Evolutionary conservation across 148 eudicot species (phyloP), one percentile per base, ranked within the genome.

Genomic region (Pouteria glomerata): DNA sequence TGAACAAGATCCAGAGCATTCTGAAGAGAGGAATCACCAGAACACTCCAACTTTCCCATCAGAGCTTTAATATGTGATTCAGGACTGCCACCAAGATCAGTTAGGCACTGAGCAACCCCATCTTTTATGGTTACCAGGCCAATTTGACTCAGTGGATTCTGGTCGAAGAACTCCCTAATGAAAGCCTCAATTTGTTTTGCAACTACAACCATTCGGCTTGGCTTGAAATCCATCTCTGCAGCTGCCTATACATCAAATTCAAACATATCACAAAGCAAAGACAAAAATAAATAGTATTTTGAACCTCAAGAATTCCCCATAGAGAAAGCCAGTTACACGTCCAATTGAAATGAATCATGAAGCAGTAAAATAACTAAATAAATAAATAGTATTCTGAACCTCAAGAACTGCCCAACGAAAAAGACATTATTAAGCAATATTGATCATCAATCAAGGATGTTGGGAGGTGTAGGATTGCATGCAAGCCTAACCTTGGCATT

Each of bases 41-140:
- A 94, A 82, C 98, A 89, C 72, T 76, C 88, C 82, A 94, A 65
- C 66, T 94, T 91, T n/a, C 82, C 85, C 96, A 86, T 87, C 84
- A 94, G 79, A 27, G 97, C 95, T 77, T 87, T 89, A 51, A 94
- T 83, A 79, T 94, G 98, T 59, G 97, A 84, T 77, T 94, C 97
- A 0, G 98, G 98, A 75, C 98, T 91, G 56, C 98, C 98, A 82
- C 96, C 98, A 79, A 94, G 96, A 75, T 91, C 96, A 3, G 91
- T 91, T 62, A 94, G 76, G 77, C 88, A 86, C 60, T 89, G 82
- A 57, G 97, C 91, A 78, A 94, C 82, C 18, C 98, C 98, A 47
- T 94, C 97, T 86, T 89, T 94, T 34, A 91, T 79, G 29, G 78
- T 72, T 33, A 91, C 82, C 55, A 94, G 83, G 44, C 96, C 97